Base-by-base conservation (phyloP, 148 eudicot species). In the Simmondsia chinensis region DNA sequence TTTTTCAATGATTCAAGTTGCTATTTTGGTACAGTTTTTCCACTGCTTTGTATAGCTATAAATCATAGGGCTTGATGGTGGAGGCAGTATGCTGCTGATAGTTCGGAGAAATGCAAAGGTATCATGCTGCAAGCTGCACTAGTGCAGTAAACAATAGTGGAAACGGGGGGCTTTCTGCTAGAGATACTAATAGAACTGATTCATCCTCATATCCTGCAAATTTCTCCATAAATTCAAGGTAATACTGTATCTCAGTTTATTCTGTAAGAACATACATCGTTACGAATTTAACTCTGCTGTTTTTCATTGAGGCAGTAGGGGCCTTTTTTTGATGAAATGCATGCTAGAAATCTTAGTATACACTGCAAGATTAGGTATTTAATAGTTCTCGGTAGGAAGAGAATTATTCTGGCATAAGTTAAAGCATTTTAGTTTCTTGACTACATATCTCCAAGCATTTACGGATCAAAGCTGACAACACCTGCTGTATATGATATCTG, bases 21-120 rank as follows among this genome's bases (percentile, higher is more conserved):
- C 17, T n/a, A 17, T 43, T 13, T 9, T 12, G 25, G 25, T 33
- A 28, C 27, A 40, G 46, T 19, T 44, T 10, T 12, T 25, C 19
- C 31, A 33, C n/a, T n/a, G 22, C 21, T 49, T 23, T 33, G 6
- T 25, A 20, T 54, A 48, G 61, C 41, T 32, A 43, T 38, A 52
- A 38, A 28, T 59, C 48, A 33, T 65, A 37, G 67, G 43, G 36
- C 54, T 70, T 60, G 52, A 79, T 76, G 89, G 58, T 74, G 78
- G 72, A 52, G 78, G 74, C 72, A 79, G 73, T 78, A 91, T 91
- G 99, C 86, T 48, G 81, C 76, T 82, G 64, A 64, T 74, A 76
- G 77, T 71, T 77, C 50, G 86, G 77, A 82, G 80, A 82, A 64
- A 91, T 91, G 99, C 99, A 91, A 79, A 76, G 94, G 79, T 91